Evolutionary conservation across 2,329 filamentous ascomycete genomes (phyloP), one percentile per base, ranked within the genome.

Genomic region (Cyphellophora attinorum): DNA sequence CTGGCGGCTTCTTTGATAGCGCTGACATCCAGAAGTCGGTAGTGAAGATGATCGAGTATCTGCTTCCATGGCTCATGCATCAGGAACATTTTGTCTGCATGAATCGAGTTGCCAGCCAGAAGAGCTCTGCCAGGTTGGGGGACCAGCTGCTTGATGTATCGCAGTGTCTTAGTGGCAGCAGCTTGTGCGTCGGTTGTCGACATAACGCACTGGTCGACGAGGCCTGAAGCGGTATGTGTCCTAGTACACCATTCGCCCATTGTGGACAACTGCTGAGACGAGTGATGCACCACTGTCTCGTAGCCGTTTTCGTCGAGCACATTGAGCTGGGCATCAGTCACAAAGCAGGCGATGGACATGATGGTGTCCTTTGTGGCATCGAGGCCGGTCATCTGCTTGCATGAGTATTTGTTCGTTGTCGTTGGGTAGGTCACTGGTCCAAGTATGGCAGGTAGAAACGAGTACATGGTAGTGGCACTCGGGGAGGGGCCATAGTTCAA

Each of bases 171-270:
- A 5, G 72, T 63, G 5, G 88, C 81, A 0, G 88, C 89, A 52
- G 77, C 62, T 41, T 80, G 10, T 2, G 84, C 70, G 2, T 80
- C 85, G 2, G 76, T 81, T 8, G 68, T 74, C 1, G 88, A 94
- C 19, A 74, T 65, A 31, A 89, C 64, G 34, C 86, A 85, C 11
- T 79, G 76, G 31, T 74, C 70, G 0, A 84, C 91, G 35, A 98
- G 74, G 6, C 91, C 91, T n/a, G 79, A 86, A 34, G 73, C 63
- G 48, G 70, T 76, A 59, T 96, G 91, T 31, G 84, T 88, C 6
- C 67, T 65, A 33, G 73, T 82, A 60, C 91, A 96, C 91, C 91
- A 98, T 33, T 80, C 77, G 48, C 82, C 84, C 79, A 98, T 96
- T 51, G 66, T 59, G 51, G 80, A 77, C 49, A 96, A 75, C 27